A percentile compares a stretch with the other conserved stretches of the same genome.
phyloP scores from a whole-genome alignment of 805 yeast species.

The Debaryomyces hansenii region DNA sequence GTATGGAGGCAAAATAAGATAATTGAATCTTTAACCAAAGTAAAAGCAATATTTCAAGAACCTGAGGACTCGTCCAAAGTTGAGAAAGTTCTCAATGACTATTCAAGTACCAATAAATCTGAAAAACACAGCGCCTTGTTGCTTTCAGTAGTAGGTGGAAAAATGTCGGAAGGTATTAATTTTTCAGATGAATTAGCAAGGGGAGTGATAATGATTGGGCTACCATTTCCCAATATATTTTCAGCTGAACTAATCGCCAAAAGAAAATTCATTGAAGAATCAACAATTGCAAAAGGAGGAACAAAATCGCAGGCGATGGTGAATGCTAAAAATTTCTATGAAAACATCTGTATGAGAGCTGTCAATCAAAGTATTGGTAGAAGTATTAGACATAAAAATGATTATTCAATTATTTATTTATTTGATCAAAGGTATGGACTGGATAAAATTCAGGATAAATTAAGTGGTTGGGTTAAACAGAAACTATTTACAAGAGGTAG shows the following conservation, averaged over 20 bases:
- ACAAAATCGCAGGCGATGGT: constrained; percentile 44
- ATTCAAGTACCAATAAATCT: constrained; percentile 41
- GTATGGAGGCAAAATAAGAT: constrained; percentile 49
- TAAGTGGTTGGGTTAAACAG: constrained; percentile 72
- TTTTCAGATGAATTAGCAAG: constrained; percentile 87
- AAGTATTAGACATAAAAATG: constrained; percentile 80
- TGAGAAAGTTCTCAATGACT: constrained; percentile 49
- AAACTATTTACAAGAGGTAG: constrained; percentile 7
- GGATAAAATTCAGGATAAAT: constrained; percentile 49
- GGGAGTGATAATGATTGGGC: constrained; percentile 80
- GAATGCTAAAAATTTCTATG: constrained; percentile 61
- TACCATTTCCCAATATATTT: constrained; percentile 84
- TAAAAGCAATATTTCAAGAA: constrained; percentile 60
- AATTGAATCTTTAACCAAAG: constrained; percentile 30
- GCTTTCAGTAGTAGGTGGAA: constrained; percentile 89
- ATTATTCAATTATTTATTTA: constrained; percentile 74
- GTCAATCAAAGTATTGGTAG: constrained; percentile 93
- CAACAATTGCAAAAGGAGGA: constrained; percentile 49
- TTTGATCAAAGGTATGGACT: constrained; percentile 63
- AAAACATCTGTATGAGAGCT: constrained; percentile 85
- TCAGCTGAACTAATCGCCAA: constrained; percentile 81
- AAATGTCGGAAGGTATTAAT: constrained; percentile 90
- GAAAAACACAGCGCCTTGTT: constrained; percentile 58
- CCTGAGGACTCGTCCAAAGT: constrained; percentile 43
- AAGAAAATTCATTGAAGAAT: constrained; percentile 58